Evolutionary conservation across 2,329 filamentous ascomycete species (phyloP).

Genomic region (Akanthomyces muscarius): DNA sequence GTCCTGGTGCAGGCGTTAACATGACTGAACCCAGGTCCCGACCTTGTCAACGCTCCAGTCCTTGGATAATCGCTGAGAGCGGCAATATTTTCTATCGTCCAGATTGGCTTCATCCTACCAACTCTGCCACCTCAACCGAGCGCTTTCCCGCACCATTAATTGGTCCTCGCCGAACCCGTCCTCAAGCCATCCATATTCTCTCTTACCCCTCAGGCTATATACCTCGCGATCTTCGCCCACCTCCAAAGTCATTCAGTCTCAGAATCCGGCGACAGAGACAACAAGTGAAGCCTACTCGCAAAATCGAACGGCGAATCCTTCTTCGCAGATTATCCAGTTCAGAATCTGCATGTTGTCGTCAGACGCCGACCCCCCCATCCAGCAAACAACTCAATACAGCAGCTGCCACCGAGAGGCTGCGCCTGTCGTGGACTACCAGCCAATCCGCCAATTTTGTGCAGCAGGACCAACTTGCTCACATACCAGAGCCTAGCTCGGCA

Average conservation of each 20-base stretch:
- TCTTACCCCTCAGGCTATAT: slow-evolving; percentile 41
- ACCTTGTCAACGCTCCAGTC: neutral
- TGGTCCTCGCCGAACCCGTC: slow-evolving; percentile 35
- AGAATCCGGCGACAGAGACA: neutral
- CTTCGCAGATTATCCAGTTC: neutral
- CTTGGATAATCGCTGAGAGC: slow-evolving; percentile 24
- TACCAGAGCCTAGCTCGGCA: neutral
- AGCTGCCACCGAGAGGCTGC: neutral
- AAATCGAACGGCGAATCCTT: neutral
- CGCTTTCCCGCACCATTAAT: slow-evolving; percentile 36
- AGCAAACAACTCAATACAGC: neutral
- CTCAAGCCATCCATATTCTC: slow-evolving; percentile 41
- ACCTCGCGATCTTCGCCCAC: slow-evolving; percentile 40
- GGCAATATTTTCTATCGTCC: slow-evolving; percentile 31
- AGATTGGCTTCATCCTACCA: slow-evolving; percentile 17
- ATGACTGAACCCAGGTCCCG: neutral
- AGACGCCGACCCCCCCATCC: neutral
- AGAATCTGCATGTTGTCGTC: slow-evolving; percentile 5
- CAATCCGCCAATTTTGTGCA: neutral
- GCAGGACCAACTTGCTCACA: neutral
- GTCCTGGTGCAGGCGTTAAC: neutral
- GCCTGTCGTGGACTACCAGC: neutral
- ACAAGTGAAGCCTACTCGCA: neutral
- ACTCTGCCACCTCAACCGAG: slow-evolving; percentile 1
- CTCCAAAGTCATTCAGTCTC: slow-evolving; percentile 30